A percentile compares a stretch with the other conserved stretches of the same genome.
Evolutionary conservation across 1,139 yeast genomes (phyloP).

Genomic region (Candida sanyaensis): DNA sequence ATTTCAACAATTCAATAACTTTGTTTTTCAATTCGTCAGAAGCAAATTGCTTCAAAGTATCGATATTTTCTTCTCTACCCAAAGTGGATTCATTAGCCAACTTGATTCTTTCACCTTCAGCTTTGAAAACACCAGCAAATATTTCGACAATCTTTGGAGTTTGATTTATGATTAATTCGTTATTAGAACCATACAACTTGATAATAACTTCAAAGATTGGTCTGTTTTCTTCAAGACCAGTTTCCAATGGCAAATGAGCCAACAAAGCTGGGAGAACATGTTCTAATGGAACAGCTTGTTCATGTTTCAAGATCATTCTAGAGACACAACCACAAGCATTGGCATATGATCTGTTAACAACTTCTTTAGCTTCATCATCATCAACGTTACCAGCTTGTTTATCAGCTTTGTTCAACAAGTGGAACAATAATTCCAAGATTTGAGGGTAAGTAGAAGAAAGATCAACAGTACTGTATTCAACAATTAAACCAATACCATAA

Average conservation of each 20-base stretch:
- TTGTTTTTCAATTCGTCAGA: constrained; percentile 61
- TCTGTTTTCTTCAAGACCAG: constrained; percentile 89
- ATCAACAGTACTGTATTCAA: constrained; percentile 60
- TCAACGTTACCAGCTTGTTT: constrained; percentile 58
- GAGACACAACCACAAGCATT: constrained; percentile 98
- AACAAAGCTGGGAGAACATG: constrained; percentile 80
- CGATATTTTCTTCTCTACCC: constrained; percentile 82
- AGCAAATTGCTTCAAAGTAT: constrained; percentile 77
- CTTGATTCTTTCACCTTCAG: constrained; percentile 71
- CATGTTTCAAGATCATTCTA: constrained; percentile 79
- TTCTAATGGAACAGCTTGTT: constrained; percentile 72
- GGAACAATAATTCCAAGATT: constrained; percentile 75
- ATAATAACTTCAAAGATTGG: constrained; percentile 84
- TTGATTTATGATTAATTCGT: constrained; percentile 55
- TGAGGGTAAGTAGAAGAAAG: constrained; percentile 65
- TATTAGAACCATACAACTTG: constrained; percentile 66
- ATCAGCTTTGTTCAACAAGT: constrained; percentile 77
- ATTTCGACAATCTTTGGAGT: constrained; percentile 68
- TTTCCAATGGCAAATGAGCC: constrained; percentile 79
- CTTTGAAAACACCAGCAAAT: constrained; percentile 69
- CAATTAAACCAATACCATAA: constrained; percentile 86
- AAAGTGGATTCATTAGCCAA: constrained; percentile 71
- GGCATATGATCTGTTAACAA: constrained; percentile 81
- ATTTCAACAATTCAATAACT: constrained; percentile 72
- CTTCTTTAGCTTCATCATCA: constrained; percentile 81